Evolutionary conservation across 2,329 filamentous ascomycete species (phyloP).

Genomic region (Fusarium sp.): DNA sequence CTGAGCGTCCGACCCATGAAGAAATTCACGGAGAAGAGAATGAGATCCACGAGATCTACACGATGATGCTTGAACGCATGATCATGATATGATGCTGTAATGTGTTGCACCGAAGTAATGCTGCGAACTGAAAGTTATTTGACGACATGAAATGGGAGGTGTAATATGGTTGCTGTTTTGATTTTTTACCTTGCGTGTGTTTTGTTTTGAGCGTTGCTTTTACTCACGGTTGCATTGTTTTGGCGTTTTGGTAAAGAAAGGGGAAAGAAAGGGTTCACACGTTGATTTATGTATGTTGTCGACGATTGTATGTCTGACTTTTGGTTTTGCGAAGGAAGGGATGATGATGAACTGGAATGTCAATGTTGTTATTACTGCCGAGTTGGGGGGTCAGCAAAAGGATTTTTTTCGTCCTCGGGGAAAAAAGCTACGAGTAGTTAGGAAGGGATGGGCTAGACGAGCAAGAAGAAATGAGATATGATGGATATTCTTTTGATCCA

Average conservation of each 20-base stretch:
- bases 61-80: conserved; percentile 34
- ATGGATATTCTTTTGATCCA: conserved; percentile 3
- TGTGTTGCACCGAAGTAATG: conserved; percentile 19
- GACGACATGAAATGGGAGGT: conserved; percentile 17
- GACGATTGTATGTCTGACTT: conserved; percentile 9
- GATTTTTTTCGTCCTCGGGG: background rate
- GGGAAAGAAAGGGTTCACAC: conserved; percentile 18
- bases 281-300: conserved; percentile 14
- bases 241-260: conserved; percentile 34
- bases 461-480: conserved; percentile 1
- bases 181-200: conserved; percentile 3
- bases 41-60: conserved; percentile 42
- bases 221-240: conserved; percentile 26
- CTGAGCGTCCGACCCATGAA: conserved; percentile 59
- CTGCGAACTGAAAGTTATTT: conserved; percentile 3
- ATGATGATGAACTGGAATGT: conserved; percentile 34
- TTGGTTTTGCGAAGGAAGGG: conserved; percentile 9
- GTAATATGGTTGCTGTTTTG: conserved; percentile 3
- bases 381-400: background rate
- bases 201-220: conserved; percentile 19
- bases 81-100: conserved; percentile 27
- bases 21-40: conserved; percentile 58
- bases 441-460: conserved; percentile 12
- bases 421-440: conserved; percentile 25
- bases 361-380: conserved; percentile 5